phyloP scores from a whole-genome alignment of 192 early-diverging fungal genomes.

The Coemansia sp. region DNA sequence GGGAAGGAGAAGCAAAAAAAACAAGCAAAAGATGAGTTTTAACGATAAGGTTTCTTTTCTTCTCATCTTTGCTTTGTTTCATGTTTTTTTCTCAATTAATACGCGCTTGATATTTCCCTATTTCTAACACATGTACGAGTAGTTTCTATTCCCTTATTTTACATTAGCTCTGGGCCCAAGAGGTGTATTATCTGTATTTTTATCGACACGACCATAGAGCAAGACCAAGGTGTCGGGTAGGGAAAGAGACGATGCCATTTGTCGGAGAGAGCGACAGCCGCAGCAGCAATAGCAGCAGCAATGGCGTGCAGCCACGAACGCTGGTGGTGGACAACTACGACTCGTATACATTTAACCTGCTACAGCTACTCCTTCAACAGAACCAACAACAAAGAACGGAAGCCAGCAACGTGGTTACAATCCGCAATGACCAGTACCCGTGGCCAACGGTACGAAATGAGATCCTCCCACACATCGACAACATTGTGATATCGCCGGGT shows the following conservation, averaged over 20 bases:
- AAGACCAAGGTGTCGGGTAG: neutral
- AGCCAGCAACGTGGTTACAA: constrained; percentile 63
- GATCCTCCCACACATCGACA: constrained; percentile 84
- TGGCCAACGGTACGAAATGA: constrained; percentile 63
- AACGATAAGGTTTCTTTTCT: neutral
- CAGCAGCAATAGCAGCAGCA: neutral
- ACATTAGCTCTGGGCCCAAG: too few relatives aligned
- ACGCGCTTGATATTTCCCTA: neutral
- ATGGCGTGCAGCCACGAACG: constrained; percentile 24
- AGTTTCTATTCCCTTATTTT: too few relatives aligned
- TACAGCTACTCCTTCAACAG: constrained; percentile 61
- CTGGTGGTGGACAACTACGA: constrained; percentile 97
- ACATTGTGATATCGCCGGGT: constrained; percentile 90
- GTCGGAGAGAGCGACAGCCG: neutral
- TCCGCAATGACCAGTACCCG: constrained; percentile 89
- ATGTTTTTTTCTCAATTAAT: neutral
- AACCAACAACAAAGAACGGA: constrained; percentile 6
- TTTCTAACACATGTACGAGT: neutral
- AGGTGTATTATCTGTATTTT: neutral
- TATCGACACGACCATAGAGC: neutral
- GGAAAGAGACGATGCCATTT: neutral
- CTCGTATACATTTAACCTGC: constrained; percentile 96
- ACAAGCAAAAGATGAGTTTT: neutral
- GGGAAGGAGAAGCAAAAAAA: neutral
- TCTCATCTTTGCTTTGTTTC: neutral